Percentiles rank a stretch among this genome's conserved stretches.
Conservation (phyloP, 805 yeast genomes). For the Cephaloascus fragrans region DNA sequence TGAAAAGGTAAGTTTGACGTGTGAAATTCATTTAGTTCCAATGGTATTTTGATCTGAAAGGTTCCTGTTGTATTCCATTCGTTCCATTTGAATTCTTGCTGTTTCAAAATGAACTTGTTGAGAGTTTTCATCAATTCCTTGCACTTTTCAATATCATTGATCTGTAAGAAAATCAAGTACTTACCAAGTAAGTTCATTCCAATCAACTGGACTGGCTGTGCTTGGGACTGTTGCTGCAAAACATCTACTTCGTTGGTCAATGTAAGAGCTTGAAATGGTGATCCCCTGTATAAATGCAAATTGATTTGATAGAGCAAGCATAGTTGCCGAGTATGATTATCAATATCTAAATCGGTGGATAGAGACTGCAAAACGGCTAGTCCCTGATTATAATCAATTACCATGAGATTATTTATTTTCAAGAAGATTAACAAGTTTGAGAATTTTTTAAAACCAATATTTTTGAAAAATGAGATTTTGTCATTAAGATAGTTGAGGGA, state of each 20-base stretch:
- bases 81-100: slow-evolving; percentile 12
- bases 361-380: slow-evolving; percentile 9
- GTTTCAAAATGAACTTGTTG: slow-evolving; percentile 11
- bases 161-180: slow-evolving; percentile 15
- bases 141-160: slow-evolving; percentile 13
- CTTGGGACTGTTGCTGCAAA: slow-evolving; percentile 1
- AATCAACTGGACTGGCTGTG: slow-evolving; percentile 18
- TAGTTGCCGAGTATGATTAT: slow-evolving; percentile 11
- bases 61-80: slow-evolving; percentile 22
- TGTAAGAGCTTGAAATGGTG: slow-evolving; percentile 10
- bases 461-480: slow-evolving; percentile 10
- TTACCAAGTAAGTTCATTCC: slow-evolving; percentile 18
- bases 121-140: slow-evolving; percentile 14
- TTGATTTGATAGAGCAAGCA: slow-evolving; percentile 17
- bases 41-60: slow-evolving; percentile 5
- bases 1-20: slow-evolving; percentile 9
- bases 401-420: slow-evolving; percentile 19
- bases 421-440: slow-evolving; percentile 18
- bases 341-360: slow-evolving; percentile 4
- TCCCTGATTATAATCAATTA: slow-evolving; percentile 15
- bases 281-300: slow-evolving; percentile 18
- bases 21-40: neutral
- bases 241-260: slow-evolving; percentile 9
- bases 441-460: slow-evolving; percentile 7
- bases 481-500: slow-evolving; percentile 20